A percentile compares a stretch with the other conserved stretches of the same genome.
These are phyloP conservation scores for Aeschynomene evenia DNA, from an alignment of 306 rosid genomes.

Conservation along the genomic window DNA sequence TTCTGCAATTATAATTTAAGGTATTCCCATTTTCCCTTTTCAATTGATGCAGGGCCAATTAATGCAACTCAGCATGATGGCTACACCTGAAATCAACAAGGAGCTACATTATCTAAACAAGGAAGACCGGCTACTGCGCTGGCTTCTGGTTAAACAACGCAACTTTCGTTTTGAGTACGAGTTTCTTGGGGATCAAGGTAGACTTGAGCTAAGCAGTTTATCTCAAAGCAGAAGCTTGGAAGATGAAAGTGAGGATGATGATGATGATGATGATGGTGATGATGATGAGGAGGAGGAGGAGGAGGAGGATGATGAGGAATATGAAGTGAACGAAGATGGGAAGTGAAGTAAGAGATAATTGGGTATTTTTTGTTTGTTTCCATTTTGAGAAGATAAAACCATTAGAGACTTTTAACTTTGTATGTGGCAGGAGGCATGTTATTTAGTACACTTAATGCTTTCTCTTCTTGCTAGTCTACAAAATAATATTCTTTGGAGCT, in stretches of 20 bases:
- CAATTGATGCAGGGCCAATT: conserved; percentile 62
- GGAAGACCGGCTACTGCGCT: conserved; percentile 80
- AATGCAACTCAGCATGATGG: conserved; percentile 98
- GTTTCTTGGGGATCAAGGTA: conserved; percentile 39
- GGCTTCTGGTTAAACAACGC: conserved; percentile 70
- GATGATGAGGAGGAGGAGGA: neutral
- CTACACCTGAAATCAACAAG: conserved; percentile 82
- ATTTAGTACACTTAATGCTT: neutral
- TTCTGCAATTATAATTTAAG: conserved; percentile 2
- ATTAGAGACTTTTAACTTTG: neutral
- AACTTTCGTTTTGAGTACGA: conserved; percentile 44
- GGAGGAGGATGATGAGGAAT: conserved; percentile 18
- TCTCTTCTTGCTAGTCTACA: neutral
- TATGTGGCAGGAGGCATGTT: conserved; percentile 1
- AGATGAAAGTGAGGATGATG: conserved; percentile 19
- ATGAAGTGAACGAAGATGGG: conserved; percentile 11
- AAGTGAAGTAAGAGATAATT: neutral
- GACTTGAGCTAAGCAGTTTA: conserved; percentile 22
- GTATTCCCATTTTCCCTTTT: neutral
- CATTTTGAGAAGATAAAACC: neutral
- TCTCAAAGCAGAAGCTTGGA: neutral
- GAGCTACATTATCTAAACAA: conserved; percentile 92
- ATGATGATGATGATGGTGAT: neutral
- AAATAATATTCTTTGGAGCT: neutral
- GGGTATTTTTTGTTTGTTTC: neutral